Base-by-base conservation (phyloP, 2,329 filamentous ascomycete species). In the Diaporthe humulicola region DNA sequence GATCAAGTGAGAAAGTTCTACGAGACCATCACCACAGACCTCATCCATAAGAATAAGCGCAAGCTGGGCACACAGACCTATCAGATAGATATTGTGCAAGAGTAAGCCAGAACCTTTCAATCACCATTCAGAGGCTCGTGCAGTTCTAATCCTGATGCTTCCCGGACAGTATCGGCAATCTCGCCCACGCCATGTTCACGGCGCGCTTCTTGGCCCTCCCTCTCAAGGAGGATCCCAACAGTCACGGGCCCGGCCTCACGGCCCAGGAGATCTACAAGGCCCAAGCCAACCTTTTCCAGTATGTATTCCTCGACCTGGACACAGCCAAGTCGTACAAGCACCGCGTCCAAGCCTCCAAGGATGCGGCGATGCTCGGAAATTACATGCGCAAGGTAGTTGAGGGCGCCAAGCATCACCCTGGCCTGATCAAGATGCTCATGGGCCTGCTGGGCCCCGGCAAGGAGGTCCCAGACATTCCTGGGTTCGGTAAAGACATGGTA, bases 371-470 rank as follows among this genome's bases (percentile, higher is more conserved):
- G 58, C 58, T 64, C 15, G 58, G 58, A 2, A 4, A 22, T 12
- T 8, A 30, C 58, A 64, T 45, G 58, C 58, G 58, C 17, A 45
- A 30, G 25, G 58, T 64, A 17, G 58, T 64, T 38, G 58, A 64
- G 58, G 15, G 58, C 38, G 25, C 58, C 8, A 61, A 30, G 58
- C 38, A 61, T 22, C 40, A 64, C 17, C 58, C 58, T 2, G 38
- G 58, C 38, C 38, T 64, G 25, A 42, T 64, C 58, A 42, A 64
- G 58, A 64, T 45, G n/a, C 58, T 64, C 17, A 45, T 64, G 38
- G 38, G 38, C 25, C 38, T 64, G 15, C 38, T 64, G 25, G 58
- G 58, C 38, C 38, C 45, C 15, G 38, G 58, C n/a, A 42, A 28
- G 4, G 58, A 64, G 25, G 58, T 64, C 15, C 58, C 38, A 1